Evolutionary conservation across 306 rosid species (phyloP).

Genomic region (Arachis stenosperma): DNA sequence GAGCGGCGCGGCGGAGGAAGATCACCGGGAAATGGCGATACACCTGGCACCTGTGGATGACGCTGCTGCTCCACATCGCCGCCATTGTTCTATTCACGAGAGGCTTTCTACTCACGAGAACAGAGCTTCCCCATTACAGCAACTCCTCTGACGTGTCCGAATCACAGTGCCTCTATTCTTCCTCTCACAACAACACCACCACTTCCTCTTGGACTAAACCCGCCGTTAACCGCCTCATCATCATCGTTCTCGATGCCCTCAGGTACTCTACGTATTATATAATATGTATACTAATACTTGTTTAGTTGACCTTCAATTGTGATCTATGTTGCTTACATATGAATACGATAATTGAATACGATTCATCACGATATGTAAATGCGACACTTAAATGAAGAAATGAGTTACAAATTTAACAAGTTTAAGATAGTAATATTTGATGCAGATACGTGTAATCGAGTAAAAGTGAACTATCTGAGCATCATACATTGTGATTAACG

Average conservation of each 20-base stretch:
- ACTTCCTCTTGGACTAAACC: constrained; percentile 80
- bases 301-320: not conserved
- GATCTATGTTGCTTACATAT: not conserved
- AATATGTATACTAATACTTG: not conserved
- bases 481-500: not conserved
- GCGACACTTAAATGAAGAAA: no score
- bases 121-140: constrained; percentile 85
- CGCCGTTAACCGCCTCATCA: constrained; percentile 58
- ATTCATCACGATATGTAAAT: no score
- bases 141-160: constrained; percentile 66
- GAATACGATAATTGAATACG: no score
- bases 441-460: no score
- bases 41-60: constrained; percentile 68
- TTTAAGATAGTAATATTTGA: no score
- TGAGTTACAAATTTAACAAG: no score
- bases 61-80: constrained; percentile 58
- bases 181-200: constrained; percentile 6
- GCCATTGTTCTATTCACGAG: constrained; percentile 74
- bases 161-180: constrained; percentile 61
- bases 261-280: constrained; percentile 40
- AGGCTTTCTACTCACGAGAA: constrained; percentile 89
- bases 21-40: constrained; percentile 43
- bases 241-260: constrained; percentile 83
- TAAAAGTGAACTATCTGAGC: no score
- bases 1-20: constrained; percentile 36